Percentiles rank a stretch among this genome's conserved stretches.
phyloP scores from a whole-genome alignment of 441 rosid genomes.

The Croton laevigatus region DNA sequence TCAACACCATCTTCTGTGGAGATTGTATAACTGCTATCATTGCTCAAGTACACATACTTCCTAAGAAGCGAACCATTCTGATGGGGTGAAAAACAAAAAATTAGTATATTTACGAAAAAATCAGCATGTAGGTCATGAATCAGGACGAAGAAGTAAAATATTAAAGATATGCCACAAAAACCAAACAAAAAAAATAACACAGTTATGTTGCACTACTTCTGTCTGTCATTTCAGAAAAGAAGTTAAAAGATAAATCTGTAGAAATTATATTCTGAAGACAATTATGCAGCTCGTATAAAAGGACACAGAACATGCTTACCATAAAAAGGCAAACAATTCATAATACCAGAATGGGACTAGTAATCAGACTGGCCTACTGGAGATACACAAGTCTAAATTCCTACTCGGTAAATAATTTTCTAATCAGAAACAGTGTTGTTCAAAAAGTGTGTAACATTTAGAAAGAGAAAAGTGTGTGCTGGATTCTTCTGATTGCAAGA shows the following conservation, averaged over 20 bases:
- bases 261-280: not conserved
- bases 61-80: conserved; percentile 93
- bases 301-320: not conserved
- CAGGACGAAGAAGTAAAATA: not conserved
- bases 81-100: conserved; percentile 23
- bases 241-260: not conserved
- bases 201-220: not conserved
- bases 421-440: not conserved
- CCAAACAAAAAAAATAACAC: not conserved
- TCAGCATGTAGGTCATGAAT: not conserved
- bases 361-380: not conserved
- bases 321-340: not conserved
- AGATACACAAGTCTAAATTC: not conserved
- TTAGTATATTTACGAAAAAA: conserved; percentile 16
- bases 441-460: not conserved
- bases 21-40: conserved; percentile 87
- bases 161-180: conserved; percentile 1
- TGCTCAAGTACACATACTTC: conserved; percentile 84
- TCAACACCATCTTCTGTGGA: conserved; percentile 88
- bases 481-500: not conserved
- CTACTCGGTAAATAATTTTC: not conserved
- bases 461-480: not conserved
- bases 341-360: not conserved
- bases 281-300: not conserved
- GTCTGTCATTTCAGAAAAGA: not conserved